A percentile compares a stretch with the other conserved stretches of the same genome.
phyloP scores from a whole-genome alignment of 1,284 basidiomycete genomes.

The Malassezia restricta region DNA sequence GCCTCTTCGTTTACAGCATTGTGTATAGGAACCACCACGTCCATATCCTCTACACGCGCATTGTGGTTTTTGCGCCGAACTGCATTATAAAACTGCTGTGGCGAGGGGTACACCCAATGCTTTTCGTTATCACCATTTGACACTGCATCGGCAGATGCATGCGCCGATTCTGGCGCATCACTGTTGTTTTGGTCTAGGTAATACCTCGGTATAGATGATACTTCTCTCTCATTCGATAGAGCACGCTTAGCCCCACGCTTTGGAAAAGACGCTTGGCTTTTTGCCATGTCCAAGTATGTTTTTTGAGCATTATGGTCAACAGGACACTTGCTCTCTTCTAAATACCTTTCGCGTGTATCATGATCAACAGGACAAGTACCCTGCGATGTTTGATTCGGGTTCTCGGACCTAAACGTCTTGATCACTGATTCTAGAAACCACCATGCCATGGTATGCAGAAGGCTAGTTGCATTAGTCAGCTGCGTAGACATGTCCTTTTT shows the following conservation, averaged over 20 bases:
- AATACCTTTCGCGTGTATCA: slow-evolving; percentile 1
- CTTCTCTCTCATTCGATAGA: slow-evolving; percentile 58
- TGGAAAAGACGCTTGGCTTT: slow-evolving; percentile 17
- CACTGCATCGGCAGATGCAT: slow-evolving; percentile 15
- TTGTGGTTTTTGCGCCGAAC: slow-evolving; percentile 72
- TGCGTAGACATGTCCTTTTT: too few species aligned
- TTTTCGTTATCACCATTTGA: slow-evolving; percentile 20
- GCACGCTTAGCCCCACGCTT: neutral
- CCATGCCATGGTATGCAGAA: too few species aligned
- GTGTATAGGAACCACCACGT: slow-evolving; percentile 90
- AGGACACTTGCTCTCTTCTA: slow-evolving; percentile 52
- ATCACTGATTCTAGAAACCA: too few species aligned
- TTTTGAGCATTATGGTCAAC: slow-evolving; percentile 53
- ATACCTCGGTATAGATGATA: slow-evolving; percentile 72
- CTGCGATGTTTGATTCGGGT: neutral
- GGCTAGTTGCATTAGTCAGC: too few species aligned
- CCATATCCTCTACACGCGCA: slow-evolving; percentile 68
- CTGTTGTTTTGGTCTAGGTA: slow-evolving; percentile 12
- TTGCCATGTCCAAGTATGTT: slow-evolving; percentile 44
- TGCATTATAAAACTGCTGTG: slow-evolving; percentile 88
- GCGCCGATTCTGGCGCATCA: neutral
- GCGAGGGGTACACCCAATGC: slow-evolving; percentile 97
- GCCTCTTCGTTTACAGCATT: slow-evolving; percentile 97
- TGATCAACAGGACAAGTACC: slow-evolving; percentile 14
- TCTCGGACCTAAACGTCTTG: too few species aligned